A percentile compares a stretch with the other conserved stretches of the same genome.
These are phyloP conservation scores for Dactylellina sp. DNA, from an alignment of 2,329 filamentous ascomycete genomes.

Conservation along the genomic window DNA sequence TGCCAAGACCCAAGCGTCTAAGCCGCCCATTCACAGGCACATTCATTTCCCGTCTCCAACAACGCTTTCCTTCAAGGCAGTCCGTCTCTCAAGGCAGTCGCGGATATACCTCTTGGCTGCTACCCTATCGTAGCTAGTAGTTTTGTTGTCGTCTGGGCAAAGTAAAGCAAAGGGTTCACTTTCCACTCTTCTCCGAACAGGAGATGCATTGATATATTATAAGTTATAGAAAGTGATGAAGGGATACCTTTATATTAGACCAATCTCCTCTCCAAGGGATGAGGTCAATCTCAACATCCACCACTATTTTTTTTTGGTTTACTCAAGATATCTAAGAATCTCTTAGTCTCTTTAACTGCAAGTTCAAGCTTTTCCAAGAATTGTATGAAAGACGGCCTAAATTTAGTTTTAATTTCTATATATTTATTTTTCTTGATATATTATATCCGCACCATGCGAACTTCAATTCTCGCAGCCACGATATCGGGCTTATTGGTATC, in stretches of 20 bases:
- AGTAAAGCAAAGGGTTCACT: not conserved
- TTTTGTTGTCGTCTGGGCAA: slow-evolving; percentile 17
- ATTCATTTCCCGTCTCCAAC: slow-evolving; percentile 15
- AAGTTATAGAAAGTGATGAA: too few species aligned
- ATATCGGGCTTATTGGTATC: slow-evolving; percentile 28
- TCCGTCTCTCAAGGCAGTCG: slow-evolving; percentile 19
- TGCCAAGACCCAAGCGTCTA: slow-evolving; percentile 41
- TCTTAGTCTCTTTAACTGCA: too few species aligned
- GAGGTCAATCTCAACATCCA: not conserved
- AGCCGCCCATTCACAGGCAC: not conserved
- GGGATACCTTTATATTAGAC: not conserved
- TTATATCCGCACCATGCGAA: slow-evolving; percentile 19
- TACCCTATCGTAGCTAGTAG: slow-evolving; percentile 1
- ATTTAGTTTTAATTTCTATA: not conserved
- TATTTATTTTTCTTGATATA: not conserved
- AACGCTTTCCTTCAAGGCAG: slow-evolving; percentile 36
- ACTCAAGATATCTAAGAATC: too few species aligned
- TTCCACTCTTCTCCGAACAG: slow-evolving; percentile 10
- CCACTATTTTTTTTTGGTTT: not conserved
- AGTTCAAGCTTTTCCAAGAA: slow-evolving; percentile 36
- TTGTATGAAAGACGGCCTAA: not conserved
- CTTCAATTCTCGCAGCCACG: slow-evolving; percentile 18
- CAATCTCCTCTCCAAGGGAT: slow-evolving; percentile 17
- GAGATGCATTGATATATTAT: not conserved
- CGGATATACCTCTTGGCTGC: not conserved